phyloP scores from a whole-genome alignment of 2,329 filamentous ascomycete species.

The Cladosporium sp. region DNA sequence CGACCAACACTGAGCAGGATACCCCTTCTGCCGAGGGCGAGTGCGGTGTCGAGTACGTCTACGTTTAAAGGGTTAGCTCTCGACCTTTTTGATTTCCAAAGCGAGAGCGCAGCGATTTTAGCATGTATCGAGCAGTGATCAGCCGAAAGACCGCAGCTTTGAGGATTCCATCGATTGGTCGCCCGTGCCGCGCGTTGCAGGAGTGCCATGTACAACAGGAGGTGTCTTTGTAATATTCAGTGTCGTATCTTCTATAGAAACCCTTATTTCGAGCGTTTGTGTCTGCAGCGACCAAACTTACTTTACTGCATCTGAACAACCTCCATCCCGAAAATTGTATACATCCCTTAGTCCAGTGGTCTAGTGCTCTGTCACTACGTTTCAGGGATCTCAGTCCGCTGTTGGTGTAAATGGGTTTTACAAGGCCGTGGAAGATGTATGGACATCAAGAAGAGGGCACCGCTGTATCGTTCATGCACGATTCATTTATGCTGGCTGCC shows the following conservation, averaged over 20 bases:
- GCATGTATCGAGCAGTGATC: neutral
- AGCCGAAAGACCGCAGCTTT: neutral
- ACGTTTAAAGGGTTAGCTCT: neutral
- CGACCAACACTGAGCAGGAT: neutral
- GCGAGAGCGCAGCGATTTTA: neutral
- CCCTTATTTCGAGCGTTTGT: neutral
- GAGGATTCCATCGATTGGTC: neutral
- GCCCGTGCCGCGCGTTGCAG: neutral
- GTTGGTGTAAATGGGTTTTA: neutral
- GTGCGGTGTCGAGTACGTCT: conserved; percentile 15
- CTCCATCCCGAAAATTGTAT: neutral
- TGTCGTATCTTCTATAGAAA: neutral
- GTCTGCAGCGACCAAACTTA: neutral
- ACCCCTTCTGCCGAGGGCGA: neutral
- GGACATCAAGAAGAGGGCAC: neutral
- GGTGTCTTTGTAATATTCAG: neutral
- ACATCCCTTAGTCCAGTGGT: neutral
- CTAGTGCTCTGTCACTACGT: neutral
- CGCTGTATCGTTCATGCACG: neutral
- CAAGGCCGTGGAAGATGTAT: neutral
- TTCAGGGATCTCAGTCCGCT: neutral
- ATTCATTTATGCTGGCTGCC: neutral
- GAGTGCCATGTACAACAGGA: neutral
- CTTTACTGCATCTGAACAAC: neutral
- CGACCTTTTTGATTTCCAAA: neutral